Evolutionary conservation across 1,139 yeast genomes (phyloP), one percentile per base, ranked within the genome.

Genomic region (Candida sp.): DNA sequence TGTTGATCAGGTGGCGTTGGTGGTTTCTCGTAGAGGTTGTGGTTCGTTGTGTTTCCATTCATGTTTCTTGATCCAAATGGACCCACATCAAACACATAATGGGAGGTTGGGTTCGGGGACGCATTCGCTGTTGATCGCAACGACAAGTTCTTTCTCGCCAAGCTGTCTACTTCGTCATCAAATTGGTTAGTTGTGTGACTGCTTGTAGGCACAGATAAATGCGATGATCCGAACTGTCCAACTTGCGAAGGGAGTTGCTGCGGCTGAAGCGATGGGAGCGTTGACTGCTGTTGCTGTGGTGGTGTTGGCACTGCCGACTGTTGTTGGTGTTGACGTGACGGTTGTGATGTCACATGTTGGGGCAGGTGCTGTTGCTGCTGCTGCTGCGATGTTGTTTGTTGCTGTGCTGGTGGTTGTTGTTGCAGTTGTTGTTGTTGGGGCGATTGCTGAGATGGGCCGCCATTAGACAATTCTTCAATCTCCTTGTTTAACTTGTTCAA

Each of bases 401-500:
- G 47, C 7, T 38, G 41, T 7, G 37, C 22, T n/a, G 49, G 50
- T 25, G 44, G 51, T 31, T 30, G 53, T 28, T 43, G 52, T 26
- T 42, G 55, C 31, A 22, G 52, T 33, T 17, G 53, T 26, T 38
- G 52, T 8, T 25, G 53, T 17, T 46, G 46, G 17, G 37, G 42
- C 23, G 42, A 54, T 43, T 45, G 52, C 31, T 32, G 54, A 17
- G 32, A 53, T 31, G 41, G 9, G 7, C 39, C 11, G 7, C 33
- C 40, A 23, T 12, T 33, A 6, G 49, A 44, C 2, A 53, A 52
- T 34, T 61, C 67, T 44, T 66, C 68, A 37, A 67, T 63, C 38
- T 66, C 70, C 47, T 65, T 67, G 25, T 66, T 62, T 35, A 67
- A 53, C 45, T 59, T 61, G 31, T 58, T 54, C 33, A 66, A 57